These are phyloP conservation scores for Cutaneotrichosporon cavernicola DNA, from an alignment of 1,284 basidiomycete genomes.

Conservation along the genomic window DNA sequence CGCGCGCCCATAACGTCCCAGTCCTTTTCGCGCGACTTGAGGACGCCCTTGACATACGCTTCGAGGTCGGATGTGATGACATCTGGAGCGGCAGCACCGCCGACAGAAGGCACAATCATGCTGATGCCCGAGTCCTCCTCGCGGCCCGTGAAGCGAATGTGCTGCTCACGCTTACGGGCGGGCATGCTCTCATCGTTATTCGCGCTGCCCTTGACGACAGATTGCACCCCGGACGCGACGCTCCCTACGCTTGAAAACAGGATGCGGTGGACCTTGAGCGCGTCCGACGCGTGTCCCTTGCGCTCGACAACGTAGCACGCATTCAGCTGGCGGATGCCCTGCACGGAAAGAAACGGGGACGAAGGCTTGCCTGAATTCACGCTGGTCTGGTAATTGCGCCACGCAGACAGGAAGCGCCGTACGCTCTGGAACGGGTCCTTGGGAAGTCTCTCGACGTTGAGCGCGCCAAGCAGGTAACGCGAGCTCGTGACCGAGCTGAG, in stretches of 20 bases:
- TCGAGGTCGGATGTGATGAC: slow-evolving; percentile 47
- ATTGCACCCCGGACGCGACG: slow-evolving; percentile 38
- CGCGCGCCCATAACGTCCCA: slow-evolving; percentile 47
- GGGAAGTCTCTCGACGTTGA: slow-evolving; percentile 44
- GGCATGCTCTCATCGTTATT: slow-evolving; percentile 36
- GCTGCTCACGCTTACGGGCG: slow-evolving; percentile 44
- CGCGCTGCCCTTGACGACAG: slow-evolving; percentile 42
- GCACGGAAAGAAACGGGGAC: slow-evolving; percentile 29
- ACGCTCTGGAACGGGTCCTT: slow-evolving; percentile 44
- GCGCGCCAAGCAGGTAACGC: slow-evolving; percentile 41
- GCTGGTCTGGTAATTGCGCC: slow-evolving; percentile 34
- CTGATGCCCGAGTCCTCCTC: slow-evolving; percentile 31
- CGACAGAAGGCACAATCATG: slow-evolving; percentile 44
- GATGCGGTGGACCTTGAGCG: slow-evolving; percentile 41
- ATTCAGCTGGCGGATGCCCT: slow-evolving; percentile 34
- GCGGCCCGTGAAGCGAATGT: slow-evolving; percentile 30
- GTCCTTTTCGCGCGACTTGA: slow-evolving; percentile 46
- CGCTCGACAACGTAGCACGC: slow-evolving; percentile 37
- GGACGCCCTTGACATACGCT: slow-evolving; percentile 42
- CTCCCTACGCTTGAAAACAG: slow-evolving; percentile 43
- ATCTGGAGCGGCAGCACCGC: slow-evolving; percentile 42
- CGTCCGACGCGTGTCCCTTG: slow-evolving; percentile 35
- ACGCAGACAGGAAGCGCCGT: slow-evolving; percentile 39
- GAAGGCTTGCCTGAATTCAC: background rate
- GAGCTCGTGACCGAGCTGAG: slow-evolving; percentile 45